Base-by-base conservation (phyloP, 352 stramenopile genomes). In the Globisporangium okanoganense region DNA sequence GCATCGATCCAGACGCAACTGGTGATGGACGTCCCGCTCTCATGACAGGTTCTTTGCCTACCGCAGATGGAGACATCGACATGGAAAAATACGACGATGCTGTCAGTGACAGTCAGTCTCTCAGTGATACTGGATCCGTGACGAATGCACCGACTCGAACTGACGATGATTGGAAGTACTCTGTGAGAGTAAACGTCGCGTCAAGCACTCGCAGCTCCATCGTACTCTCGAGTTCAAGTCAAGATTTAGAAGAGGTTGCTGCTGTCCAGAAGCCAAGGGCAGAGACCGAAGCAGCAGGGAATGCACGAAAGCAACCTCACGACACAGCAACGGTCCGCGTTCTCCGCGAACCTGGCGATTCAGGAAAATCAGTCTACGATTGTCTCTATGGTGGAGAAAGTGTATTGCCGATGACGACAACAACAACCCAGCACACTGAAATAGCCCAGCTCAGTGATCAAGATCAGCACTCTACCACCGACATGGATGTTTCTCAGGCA, bases 271-370 rank as follows among this genome's bases (percentile, higher is more conserved):
- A 6, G 18, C 18, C 47, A 22, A 9, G 10, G 7, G 24, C 18
- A n/a, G 3, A 5, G 24, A 24, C 35, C 24, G 56, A 12, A 35
- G 24, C 29, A 43, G 12, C 16, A 36, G 24, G n/a, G 18, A 58
- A 14, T 22, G 13, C 10, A 41, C 16, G 27, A 18, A 10, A 36
- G n/a, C 10, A 35, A 24, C 7, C n/a, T 8, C 40, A 58, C 22
- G 43, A 55, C 7, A 36, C 24, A 20, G 14, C 57, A 24, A 45
- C 59, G 18, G 51, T 82, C 31, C 74, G 74, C 38, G 62, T 82
- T 45, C 50, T 77, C 47, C 69, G 74, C 24, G 64, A 79, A 62
- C 66, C 75, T 50, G 71, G 72, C 40, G 73, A 73, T 62, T 68
- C 66, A n/a, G 68, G 71, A 5, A 45, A 54, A 22, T 49, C 53